Conservation (phyloP, 164 flowering plant genomes). For the Piper betle region DNA sequence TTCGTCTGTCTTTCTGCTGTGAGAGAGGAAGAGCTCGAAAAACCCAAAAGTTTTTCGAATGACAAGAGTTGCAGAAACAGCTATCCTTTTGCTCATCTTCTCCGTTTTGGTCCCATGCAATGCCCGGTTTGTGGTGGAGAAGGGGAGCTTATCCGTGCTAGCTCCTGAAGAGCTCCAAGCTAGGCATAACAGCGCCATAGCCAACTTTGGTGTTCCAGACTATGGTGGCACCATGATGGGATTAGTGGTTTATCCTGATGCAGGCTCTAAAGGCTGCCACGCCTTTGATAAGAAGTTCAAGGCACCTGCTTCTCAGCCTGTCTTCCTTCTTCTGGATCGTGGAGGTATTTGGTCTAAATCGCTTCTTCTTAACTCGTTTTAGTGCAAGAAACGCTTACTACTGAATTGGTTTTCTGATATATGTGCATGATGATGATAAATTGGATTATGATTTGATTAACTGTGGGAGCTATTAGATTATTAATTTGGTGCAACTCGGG, state of each 20-base stretch:
- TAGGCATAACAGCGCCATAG: constrained; percentile 65
- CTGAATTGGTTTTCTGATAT: no score
- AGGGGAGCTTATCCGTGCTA: constrained; percentile 48
- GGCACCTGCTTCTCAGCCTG: constrained; percentile 32
- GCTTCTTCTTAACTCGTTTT: background rate
- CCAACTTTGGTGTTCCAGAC: constrained; percentile 77
- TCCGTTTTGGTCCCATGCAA: constrained; percentile 1
- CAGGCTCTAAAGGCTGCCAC: constrained; percentile 30
- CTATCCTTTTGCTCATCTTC: constrained; percentile 4
- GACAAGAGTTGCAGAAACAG: constrained; percentile 6
- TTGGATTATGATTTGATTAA: no score
- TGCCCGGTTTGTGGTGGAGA: constrained; percentile 64
- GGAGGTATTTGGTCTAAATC: constrained; percentile 43
- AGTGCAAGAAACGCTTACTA: no score
- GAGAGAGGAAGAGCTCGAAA: background rate
- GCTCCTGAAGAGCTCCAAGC: constrained; percentile 29
- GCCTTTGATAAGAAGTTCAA: constrained; percentile 41
- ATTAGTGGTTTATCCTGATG: constrained; percentile 44
- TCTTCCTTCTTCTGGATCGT: constrained; percentile 69
- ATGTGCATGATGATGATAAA: no score
- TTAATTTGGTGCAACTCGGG: no score
- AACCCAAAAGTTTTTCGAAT: constrained; percentile 8
- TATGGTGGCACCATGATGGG: constrained; percentile 76
- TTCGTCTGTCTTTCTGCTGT: background rate
- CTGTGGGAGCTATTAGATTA: no score